Base-by-base conservation (phyloP, 1,284 basidiomycete genomes). In the Neolentinus lepideus region DNA sequence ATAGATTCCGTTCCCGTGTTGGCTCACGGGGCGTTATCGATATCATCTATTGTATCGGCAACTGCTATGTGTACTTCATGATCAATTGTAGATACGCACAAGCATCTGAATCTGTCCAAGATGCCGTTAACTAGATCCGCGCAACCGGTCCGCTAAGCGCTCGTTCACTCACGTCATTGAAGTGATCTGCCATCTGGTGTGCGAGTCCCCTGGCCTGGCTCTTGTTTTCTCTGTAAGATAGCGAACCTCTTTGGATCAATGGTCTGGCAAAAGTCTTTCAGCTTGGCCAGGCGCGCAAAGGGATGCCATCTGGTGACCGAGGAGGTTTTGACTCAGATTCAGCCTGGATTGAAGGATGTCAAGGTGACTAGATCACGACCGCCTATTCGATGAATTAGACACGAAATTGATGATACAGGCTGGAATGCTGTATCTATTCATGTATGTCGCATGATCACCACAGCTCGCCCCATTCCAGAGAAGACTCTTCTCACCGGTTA, bases 221-320 rank as follows among this genome's bases (percentile, higher is more conserved):
- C 29, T 31, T 31, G 29, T 31, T 12, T n/a, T 16, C 38, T 43
- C 38, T 43, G 8, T 43, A 21, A 43, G n/a, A 6, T n/a, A 43
- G 16, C 38, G 8, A 43, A 43, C 4, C 21, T 26, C 21, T 6
- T 6, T 33, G 19, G 12, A 26, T 14, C 43, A 19, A 94, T 97
- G 94, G 90, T 86, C 56, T 96, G 93, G 91, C 94, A 97, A 68
- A 94, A 88, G 69, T 87, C 86, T 6, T 94, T 97, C 69, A 81
- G 80, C 1, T 74, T 91, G 26, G 66, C 72, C 2, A 77, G 72
- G 60, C 76, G 75, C 47, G 69, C 75, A 27, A 90, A 88, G 65
- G 86, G 88, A 59, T 92, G 91, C 64, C 88, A 97, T 72, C 79
- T 97, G n/a, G 79, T 98, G 46, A 95, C 93, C 6, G 77, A 87